Evolutionary conservation across 1,139 yeast species (phyloP).

Genomic region (Kodamaea suecica): DNA sequence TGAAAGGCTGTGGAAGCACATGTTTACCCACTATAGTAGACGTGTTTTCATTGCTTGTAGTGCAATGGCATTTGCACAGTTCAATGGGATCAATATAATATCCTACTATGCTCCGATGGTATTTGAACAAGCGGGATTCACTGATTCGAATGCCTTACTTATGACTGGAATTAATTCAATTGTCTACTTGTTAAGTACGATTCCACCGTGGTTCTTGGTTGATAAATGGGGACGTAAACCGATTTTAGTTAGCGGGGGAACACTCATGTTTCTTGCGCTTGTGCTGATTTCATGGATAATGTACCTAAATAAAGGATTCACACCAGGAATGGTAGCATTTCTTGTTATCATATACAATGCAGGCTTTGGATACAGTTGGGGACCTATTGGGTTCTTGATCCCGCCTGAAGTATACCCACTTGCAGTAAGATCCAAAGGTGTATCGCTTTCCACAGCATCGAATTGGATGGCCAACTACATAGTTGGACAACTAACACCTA

Average conservation of each 20-base stretch:
- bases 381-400: slow-evolving; percentile 54
- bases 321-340: slow-evolving; percentile 46
- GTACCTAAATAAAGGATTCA: slow-evolving; percentile 33
- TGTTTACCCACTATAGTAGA: slow-evolving; percentile 36
- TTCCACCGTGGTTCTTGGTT: slow-evolving; percentile 55
- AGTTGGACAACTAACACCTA: slow-evolving; percentile 55
- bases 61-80: slow-evolving; percentile 52
- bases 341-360: slow-evolving; percentile 52
- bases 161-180: slow-evolving; percentile 55
- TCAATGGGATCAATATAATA: slow-evolving; percentile 55
- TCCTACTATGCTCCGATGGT: slow-evolving; percentile 57
- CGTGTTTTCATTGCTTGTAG: slow-evolving; percentile 50
- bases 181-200: slow-evolving; percentile 45
- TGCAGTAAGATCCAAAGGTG: slow-evolving; percentile 54
- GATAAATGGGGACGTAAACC: slow-evolving; percentile 56
- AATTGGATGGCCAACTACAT: slow-evolving; percentile 55
- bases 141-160: slow-evolving; percentile 45
- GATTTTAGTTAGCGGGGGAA: slow-evolving; percentile 47
- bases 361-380: slow-evolving; percentile 56
- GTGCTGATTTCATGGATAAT: slow-evolving; percentile 39
- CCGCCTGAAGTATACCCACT: slow-evolving; percentile 56
- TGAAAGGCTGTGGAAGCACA: slow-evolving; percentile 45
- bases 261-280: slow-evolving; percentile 46
- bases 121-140: slow-evolving; percentile 52
- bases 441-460: slow-evolving; percentile 51